A percentile compares a stretch with the other conserved stretches of the same genome.
Conservation (phyloP, 306 rosid genomes). For the Vigna unguiculata region DNA sequence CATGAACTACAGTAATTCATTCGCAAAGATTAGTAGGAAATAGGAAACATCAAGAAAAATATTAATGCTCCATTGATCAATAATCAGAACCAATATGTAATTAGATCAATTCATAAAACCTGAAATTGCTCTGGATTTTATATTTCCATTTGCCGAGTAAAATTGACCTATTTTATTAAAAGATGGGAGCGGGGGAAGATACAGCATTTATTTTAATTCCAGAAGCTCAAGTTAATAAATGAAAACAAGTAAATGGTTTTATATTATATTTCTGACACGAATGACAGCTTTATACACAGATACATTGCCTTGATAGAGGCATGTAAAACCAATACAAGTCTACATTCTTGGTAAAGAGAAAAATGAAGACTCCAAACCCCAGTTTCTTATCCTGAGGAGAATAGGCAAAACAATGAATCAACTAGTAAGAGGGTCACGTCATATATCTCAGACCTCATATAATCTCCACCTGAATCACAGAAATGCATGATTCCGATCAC, state of each 20-base stretch:
- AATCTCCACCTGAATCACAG: conserved; percentile 38
- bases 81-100: conserved; percentile 39
- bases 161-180: neutral
- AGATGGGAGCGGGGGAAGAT: neutral
- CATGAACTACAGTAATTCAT: neutral
- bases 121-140: neutral
- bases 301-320: conserved; percentile 47
- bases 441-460: conserved; percentile 34
- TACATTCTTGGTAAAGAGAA: conserved; percentile 43
- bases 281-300: conserved; percentile 57
- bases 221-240: neutral
- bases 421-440: conserved; percentile 36
- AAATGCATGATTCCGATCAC: conserved; percentile 33
- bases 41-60: conserved; percentile 7
- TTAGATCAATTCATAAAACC: neutral
- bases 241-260: conserved; percentile 1
- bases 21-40: too few species aligned
- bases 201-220: neutral
- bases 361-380: conserved; percentile 44
- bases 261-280: conserved; percentile 13
- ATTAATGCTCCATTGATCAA: conserved; percentile 35
- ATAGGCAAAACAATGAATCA: conserved; percentile 47
- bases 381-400: conserved; percentile 41
- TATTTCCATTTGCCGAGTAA: too few species aligned
- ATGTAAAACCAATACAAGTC: conserved; percentile 49